These are phyloP conservation scores for Batrachochytrium dendrobatidis DNA, from an alignment of 371 early-diverging fungal genomes.

Conservation along the genomic window DNA sequence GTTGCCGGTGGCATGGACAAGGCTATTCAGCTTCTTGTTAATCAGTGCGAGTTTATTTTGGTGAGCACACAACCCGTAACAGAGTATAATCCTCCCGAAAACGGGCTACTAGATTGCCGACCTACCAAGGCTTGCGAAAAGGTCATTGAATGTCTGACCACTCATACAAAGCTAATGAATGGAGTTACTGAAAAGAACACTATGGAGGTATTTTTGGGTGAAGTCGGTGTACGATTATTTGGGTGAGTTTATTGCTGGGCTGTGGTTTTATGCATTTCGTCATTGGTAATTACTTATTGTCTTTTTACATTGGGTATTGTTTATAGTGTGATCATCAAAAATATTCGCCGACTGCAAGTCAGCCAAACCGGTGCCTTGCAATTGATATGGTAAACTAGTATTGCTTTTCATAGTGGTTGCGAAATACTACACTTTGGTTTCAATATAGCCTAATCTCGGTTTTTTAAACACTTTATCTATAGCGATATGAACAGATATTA, in stretches of 20 bases:
- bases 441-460: not conserved
- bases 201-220: conserved; percentile 83
- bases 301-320: too few species aligned
- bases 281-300: not conserved
- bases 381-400: conserved; percentile 52
- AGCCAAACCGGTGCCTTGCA: conserved; percentile 73
- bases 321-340: conserved; percentile 59
- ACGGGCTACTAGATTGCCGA: conserved; percentile 34
- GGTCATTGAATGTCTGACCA: conserved; percentile 68
- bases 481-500: conserved; percentile 85
- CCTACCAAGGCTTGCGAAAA: conserved; percentile 63
- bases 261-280: not conserved
- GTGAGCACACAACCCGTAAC: conserved; percentile 47
- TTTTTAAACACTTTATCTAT: conserved; percentile 6
- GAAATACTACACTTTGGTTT: not conserved
- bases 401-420: conserved; percentile 3
- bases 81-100: conserved; percentile 64
- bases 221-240: conserved; percentile 80
- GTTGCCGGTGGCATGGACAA: conserved; percentile 87
- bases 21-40: conserved; percentile 66
- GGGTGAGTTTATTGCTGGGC: conserved; percentile 42
- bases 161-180: conserved; percentile 62
- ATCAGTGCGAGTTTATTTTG: conserved; percentile 70
- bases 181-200: conserved; percentile 77
- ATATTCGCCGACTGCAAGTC: conserved; percentile 70